phyloP scores from a whole-genome alignment of 164 flowering plant species.

The Brasenia schreberi region DNA sequence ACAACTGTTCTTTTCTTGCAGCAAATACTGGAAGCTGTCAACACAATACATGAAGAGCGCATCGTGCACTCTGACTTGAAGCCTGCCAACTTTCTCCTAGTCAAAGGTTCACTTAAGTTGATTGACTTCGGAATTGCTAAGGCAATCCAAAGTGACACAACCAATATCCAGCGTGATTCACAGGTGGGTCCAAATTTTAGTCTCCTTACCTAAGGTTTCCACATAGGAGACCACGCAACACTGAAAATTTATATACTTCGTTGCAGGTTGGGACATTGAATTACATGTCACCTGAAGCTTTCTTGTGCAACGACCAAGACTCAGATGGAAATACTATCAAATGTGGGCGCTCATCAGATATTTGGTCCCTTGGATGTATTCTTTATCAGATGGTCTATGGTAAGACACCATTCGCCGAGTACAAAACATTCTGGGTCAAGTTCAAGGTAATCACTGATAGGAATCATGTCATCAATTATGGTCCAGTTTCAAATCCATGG shows the following conservation, averaged over 20 bases:
- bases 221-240: slow-evolving; percentile 17
- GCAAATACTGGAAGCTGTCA: slow-evolving; percentile 97
- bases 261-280: slow-evolving; percentile 93
- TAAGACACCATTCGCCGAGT: slow-evolving; percentile 75
- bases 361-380: slow-evolving; percentile 95
- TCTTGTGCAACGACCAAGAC: slow-evolving; percentile 87
- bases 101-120: slow-evolving; percentile 84
- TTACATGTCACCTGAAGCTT: slow-evolving; percentile 98
- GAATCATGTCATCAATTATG: slow-evolving; percentile 65
- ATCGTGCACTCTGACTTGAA: slow-evolving; percentile 97
- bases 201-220: neutral
- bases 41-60: slow-evolving; percentile 94
- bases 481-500: slow-evolving; percentile 67
- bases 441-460: slow-evolving; percentile 90
- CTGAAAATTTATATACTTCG: neutral
- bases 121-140: slow-evolving; percentile 99
- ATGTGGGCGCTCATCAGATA: slow-evolving; percentile 88
- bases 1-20: slow-evolving; percentile 17
- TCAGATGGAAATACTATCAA: slow-evolving; percentile 71
- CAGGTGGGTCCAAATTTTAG: slow-evolving; percentile 36
- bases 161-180: slow-evolving; percentile 94
- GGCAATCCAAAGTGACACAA: slow-evolving; percentile 93
- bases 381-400: slow-evolving; percentile 94
- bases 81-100: slow-evolving; percentile 98
- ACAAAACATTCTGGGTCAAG: slow-evolving; percentile 91